Evolutionary conservation across 2,329 filamentous ascomycete species (phyloP).

Genomic region (Colletotrichum limetticola): DNA sequence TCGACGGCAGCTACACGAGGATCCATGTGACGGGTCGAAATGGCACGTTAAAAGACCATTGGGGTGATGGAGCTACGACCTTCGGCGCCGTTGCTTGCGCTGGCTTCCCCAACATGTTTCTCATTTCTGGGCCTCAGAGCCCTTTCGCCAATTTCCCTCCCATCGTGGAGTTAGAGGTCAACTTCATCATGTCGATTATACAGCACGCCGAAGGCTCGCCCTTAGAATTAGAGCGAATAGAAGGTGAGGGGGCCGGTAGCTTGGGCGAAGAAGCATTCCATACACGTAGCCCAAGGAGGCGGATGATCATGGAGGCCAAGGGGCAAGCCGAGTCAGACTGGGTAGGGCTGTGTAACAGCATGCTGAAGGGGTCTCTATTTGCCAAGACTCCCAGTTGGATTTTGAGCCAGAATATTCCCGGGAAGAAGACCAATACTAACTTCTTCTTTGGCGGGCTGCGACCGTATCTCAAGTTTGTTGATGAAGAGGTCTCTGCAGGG

Average conservation of each 20-base stretch:
- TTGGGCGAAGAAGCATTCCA: neutral
- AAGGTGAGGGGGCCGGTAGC: neutral
- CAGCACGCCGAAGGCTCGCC: neutral
- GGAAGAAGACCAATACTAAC: neutral
- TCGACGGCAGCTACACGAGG: neutral
- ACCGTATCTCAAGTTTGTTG: neutral
- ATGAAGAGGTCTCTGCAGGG: neutral
- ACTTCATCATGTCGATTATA: neutral
- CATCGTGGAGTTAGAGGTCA: neutral
- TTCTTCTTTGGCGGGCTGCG: neutral
- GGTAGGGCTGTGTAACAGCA: neutral
- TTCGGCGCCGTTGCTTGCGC: neutral
- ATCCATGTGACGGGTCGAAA: neutral
- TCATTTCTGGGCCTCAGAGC: neutral
- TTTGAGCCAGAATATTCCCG: neutral
- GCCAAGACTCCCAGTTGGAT: neutral
- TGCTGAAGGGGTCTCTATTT: neutral
- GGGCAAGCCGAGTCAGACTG: neutral
- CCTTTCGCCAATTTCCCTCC: neutral
- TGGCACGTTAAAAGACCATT: neutral
- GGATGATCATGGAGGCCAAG: neutral
- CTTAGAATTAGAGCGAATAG: accelerated
- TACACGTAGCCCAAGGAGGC: neutral
- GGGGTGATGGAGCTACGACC: neutral
- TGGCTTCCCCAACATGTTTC: neutral